Percentiles rank a stretch among this genome's conserved stretches.
Evolutionary conservation across 2,329 filamentous ascomycete species (phyloP).

Genomic region (Penicillium sp.): DNA sequence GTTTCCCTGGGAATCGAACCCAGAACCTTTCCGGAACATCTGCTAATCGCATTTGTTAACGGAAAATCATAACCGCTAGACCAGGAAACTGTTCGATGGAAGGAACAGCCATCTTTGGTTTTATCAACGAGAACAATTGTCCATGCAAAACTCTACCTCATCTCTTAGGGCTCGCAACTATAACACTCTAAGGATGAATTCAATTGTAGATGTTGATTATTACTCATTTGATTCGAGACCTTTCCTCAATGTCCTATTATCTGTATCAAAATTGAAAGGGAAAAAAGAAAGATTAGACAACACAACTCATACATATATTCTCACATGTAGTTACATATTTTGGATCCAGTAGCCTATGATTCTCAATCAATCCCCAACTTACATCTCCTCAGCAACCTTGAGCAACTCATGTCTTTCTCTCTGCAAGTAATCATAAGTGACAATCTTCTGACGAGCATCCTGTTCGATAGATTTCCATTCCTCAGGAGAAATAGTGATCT

Average conservation of each 20-base stretch:
- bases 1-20: conserved; percentile 10
- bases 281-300: no score
- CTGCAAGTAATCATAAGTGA: not conserved
- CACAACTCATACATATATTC: not conserved
- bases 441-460: not conserved
- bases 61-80: conserved; percentile 10
- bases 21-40: conserved; percentile 2
- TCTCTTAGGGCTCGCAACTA: no score
- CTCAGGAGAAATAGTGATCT: conserved; percentile 9
- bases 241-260: no score
- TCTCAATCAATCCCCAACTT: not conserved
- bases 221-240: no score
- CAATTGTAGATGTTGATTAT: no score
- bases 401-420: not conserved
- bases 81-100: conserved; percentile 1
- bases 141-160: no score
- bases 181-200: no score
- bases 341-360: no score
- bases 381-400: not conserved
- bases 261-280: no score
- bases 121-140: no score
- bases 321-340: not conserved
- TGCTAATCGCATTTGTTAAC: conserved; percentile 1
- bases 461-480: conserved; percentile 16
- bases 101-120: no score